Conservation (phyloP, 345 rosid species). For the Hevea brasiliensis region DNA sequence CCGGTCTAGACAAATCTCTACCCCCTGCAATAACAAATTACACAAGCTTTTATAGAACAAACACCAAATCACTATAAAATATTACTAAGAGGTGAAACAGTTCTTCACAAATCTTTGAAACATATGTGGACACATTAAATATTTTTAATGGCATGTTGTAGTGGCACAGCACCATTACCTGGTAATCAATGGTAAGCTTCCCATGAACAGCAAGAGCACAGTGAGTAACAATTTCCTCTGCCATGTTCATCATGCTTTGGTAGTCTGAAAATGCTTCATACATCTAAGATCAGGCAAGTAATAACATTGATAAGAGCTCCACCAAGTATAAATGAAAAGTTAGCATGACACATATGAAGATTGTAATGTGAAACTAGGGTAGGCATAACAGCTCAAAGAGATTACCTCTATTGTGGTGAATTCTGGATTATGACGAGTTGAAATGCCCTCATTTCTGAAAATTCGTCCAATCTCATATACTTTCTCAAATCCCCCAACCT, state of each 20-base stretch:
- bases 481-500: conserved; percentile 99
- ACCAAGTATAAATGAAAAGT: conserved; percentile 1
- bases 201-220: conserved; percentile 83
- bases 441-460: conserved; percentile 96
- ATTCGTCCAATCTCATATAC: conserved; percentile 95
- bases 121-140: not conserved
- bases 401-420: conserved; percentile 96
- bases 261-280: conserved; percentile 96
- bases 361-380: not conserved
- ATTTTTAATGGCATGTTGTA: not conserved
- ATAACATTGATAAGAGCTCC: conserved; percentile 27
- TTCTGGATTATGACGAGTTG: conserved; percentile 97
- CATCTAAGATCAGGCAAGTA: conserved; percentile 57
- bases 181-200: conserved; percentile 75
- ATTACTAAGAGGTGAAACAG: conserved; percentile 8
- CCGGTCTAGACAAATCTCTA: conserved; percentile 68
- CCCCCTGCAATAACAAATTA: conserved; percentile 55
- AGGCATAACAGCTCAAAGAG: conserved; percentile 18
- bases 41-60: conserved; percentile 16
- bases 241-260: conserved; percentile 87
- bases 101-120: not conserved
- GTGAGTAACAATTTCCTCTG: conserved; percentile 75
- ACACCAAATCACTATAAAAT: not conserved
- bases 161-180: conserved; percentile 42
- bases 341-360: not conserved